Evolutionary conservation across 495 filamentous ascomycete species (phyloP).

Genomic region (Hypoxylon perforatum): DNA sequence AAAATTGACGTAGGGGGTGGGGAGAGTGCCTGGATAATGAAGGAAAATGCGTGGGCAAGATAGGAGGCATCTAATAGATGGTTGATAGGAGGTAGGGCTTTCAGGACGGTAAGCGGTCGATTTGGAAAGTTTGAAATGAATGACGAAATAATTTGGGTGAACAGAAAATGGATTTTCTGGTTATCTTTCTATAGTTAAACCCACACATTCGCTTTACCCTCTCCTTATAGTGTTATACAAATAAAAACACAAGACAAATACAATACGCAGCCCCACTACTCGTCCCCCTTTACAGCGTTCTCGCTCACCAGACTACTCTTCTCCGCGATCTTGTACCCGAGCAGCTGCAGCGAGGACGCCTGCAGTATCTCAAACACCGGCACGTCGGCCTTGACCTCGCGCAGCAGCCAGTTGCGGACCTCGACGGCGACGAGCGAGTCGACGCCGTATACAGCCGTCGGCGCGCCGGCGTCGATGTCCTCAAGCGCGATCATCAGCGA

Average conservation of each 20-base stretch:
- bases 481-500: slow-evolving; percentile 8
- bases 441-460: slow-evolving; percentile 45
- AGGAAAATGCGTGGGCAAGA: no score
- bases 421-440: slow-evolving; percentile 60
- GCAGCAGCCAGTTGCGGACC: slow-evolving; percentile 53
- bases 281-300: background rate
- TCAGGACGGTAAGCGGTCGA: no score
- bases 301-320: slow-evolving; percentile 1
- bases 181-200: no score
- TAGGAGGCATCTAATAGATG: no score
- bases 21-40: no score
- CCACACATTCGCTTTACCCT: no score
- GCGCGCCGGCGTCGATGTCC: slow-evolving; percentile 6
- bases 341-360: slow-evolving; percentile 1
- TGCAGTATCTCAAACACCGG: slow-evolving; percentile 55
- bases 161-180: no score
- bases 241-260: background rate
- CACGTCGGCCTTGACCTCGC: slow-evolving; percentile 52
- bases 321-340: slow-evolving; percentile 5
- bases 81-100: no score
- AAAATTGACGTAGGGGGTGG: no score
- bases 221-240: no score
- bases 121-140: no score
- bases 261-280: background rate
- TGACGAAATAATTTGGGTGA: no score